phyloP scores from a whole-genome alignment of 2,329 filamentous ascomycete species.

The Parascedosporium putredinis region DNA sequence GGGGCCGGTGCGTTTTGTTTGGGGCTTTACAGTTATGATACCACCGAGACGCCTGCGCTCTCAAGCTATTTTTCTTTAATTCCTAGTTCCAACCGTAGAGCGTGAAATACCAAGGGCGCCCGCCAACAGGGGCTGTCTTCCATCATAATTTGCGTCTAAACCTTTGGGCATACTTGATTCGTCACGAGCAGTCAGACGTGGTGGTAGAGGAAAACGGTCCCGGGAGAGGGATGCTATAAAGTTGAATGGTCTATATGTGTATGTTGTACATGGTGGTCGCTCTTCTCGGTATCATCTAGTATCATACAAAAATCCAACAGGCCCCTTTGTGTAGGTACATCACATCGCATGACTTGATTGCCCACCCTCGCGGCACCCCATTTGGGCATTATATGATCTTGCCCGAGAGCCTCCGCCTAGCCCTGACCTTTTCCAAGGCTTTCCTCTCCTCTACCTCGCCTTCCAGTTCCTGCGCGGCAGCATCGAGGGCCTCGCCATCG shows the following conservation, averaged over 20 bases:
- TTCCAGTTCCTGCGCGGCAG: background rate
- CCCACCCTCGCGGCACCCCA: too few species aligned
- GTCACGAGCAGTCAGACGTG: too few species aligned
- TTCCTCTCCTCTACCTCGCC: constrained; percentile 3
- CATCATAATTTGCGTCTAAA: too few species aligned
- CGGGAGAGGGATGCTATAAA: background rate
- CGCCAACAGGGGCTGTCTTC: background rate
- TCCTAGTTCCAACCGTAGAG: background rate
- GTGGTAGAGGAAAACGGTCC: too few species aligned
- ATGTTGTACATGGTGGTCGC: background rate
- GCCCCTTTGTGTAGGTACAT: too few species aligned
- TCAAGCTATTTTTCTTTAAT: background rate
- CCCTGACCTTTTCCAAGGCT: background rate
- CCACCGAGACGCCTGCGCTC: background rate
- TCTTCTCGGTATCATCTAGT: too few species aligned
- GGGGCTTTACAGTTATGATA: constrained; percentile 2
- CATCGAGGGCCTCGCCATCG: background rate
- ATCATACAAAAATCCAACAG: background rate
- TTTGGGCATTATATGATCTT: constrained; percentile 11
- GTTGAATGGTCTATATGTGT: background rate
- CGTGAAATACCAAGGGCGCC: background rate
- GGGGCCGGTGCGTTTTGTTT: background rate
- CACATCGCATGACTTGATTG: too few species aligned
- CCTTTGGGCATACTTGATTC: too few species aligned
- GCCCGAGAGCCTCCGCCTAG: constrained; percentile 6